Conservation (phyloP, 1,139 yeast species). For the Lodderomyces oxycetoniae region DNA sequence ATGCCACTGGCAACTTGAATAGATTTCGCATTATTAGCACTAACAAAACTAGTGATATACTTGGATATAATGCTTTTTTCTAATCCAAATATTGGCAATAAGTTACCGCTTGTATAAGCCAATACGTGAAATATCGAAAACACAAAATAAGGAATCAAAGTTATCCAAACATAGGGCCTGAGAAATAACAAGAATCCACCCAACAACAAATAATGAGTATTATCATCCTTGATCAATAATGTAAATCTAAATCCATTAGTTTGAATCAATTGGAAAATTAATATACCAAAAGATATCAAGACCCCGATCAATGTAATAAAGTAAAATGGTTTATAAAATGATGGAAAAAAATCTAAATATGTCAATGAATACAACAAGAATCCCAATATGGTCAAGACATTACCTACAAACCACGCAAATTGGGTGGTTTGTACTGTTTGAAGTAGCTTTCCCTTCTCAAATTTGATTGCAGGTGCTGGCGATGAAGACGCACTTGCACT, state of each 20-base stretch:
- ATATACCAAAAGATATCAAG: constrained; percentile 71
- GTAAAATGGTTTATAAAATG: constrained; percentile 38
- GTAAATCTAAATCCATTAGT: constrained; percentile 34
- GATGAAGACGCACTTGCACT: constrained; percentile 3
- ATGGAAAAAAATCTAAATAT: constrained; percentile 22
- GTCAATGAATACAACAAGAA: constrained; percentile 52
- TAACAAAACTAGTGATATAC: constrained; percentile 51
- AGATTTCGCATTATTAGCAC: constrained; percentile 62
- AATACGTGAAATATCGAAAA: constrained; percentile 61
- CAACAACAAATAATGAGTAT: constrained; percentile 45
- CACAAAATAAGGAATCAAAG: constrained; percentile 47
- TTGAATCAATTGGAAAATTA: constrained; percentile 52
- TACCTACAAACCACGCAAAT: constrained; percentile 69
- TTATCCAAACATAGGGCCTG: constrained; percentile 41
- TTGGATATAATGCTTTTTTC: constrained; percentile 36
- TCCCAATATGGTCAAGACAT: constrained; percentile 56
- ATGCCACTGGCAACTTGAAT: constrained; percentile 67
- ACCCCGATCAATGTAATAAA: constrained; percentile 60
- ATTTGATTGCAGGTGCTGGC: constrained; percentile 9
- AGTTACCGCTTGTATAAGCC: constrained; percentile 52
- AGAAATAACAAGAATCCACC: constrained; percentile 36
- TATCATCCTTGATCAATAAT: constrained; percentile 38
- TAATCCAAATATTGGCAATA: constrained; percentile 63
- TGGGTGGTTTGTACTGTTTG: constrained; percentile 35
- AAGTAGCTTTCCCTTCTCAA: constrained; percentile 13